phyloP scores from a whole-genome alignment of 176 grass and related monocot species.

The Cenchrus fungigraminus region DNA sequence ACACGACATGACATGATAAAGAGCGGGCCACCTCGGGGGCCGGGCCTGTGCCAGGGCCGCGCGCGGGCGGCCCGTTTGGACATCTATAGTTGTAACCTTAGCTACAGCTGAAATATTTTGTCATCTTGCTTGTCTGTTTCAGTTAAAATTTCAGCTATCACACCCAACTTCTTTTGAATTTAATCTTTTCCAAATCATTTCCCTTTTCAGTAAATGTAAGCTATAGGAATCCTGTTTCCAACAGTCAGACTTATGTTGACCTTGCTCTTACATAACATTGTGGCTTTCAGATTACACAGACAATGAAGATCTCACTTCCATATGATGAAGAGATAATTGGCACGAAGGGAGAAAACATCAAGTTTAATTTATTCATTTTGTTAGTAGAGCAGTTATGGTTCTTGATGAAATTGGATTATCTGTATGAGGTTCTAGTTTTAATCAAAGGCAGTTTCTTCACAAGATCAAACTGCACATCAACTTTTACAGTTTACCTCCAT shows the following conservation, averaged over 20 bases:
- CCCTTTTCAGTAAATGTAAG: neutral
- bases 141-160: conserved; percentile 23
- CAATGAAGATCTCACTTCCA: conserved; percentile 72
- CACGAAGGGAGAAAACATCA: conserved; percentile 59
- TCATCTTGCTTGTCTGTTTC: conserved; percentile 1
- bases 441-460: conserved; percentile 69
- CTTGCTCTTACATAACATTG: conserved; percentile 20
- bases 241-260: neutral
- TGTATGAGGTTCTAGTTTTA: conserved; percentile 63
- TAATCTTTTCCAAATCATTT: neutral
- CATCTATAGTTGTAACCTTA: neutral
- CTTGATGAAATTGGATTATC: conserved; percentile 58
- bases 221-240: neutral
- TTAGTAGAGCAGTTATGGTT: conserved; percentile 62
- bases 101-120: neutral
- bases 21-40: too few relatives aligned
- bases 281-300: conserved; percentile 64
- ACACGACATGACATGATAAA: too few relatives aligned
- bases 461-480: conserved; percentile 68
- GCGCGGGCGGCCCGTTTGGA: too few relatives aligned
- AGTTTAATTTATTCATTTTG: conserved; percentile 50
- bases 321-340: conserved; percentile 81
- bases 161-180: neutral
- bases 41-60: too few relatives aligned
- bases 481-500: conserved; percentile 63